Evolutionary conservation across 805 yeast genomes (phyloP).

Genomic region (Yarrowia sp.): DNA sequence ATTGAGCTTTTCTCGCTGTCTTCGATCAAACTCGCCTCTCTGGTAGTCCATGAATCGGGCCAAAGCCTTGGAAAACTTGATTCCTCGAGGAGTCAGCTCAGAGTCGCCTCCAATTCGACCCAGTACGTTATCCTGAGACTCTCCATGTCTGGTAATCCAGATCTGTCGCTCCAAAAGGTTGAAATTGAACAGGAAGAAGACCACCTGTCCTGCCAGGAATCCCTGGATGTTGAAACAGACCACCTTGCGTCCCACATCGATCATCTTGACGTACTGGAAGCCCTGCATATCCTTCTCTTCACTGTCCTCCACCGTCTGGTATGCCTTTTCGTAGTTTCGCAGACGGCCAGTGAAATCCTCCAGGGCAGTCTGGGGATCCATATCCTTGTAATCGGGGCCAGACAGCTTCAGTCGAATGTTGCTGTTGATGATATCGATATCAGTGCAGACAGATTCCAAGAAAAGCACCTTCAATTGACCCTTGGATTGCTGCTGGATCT

Average conservation of each 20-base stretch:
- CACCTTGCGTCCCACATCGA: slow-evolving; percentile 92
- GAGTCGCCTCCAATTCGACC: slow-evolving; percentile 96
- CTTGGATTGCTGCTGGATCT: slow-evolving; percentile 52
- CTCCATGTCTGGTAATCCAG: slow-evolving; percentile 96
- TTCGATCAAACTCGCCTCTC: slow-evolving; percentile 68
- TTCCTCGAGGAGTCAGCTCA: slow-evolving; percentile 77
- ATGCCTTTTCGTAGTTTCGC: slow-evolving; percentile 83
- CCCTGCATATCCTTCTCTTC: slow-evolving; percentile 70
- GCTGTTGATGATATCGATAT: slow-evolving; percentile 76
- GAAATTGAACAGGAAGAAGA: slow-evolving; percentile 86
- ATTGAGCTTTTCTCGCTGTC: slow-evolving; percentile 61
- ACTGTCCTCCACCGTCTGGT: slow-evolving; percentile 85
- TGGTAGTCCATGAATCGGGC: slow-evolving; percentile 76
- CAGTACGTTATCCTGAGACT: slow-evolving; percentile 78
- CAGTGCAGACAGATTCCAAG: slow-evolving; percentile 87
- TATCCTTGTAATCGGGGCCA: slow-evolving; percentile 90
- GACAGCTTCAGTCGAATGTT: slow-evolving; percentile 84
- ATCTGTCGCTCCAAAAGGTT: slow-evolving; percentile 88
- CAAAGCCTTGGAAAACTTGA: slow-evolving; percentile 73
- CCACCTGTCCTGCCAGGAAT: slow-evolving; percentile 90
- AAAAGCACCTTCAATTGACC: slow-evolving; percentile 73
- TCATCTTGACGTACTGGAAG: slow-evolving; percentile 91
- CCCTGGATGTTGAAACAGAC: slow-evolving; percentile 90
- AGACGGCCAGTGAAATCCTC: slow-evolving; percentile 83
- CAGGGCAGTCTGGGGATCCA: slow-evolving; percentile 82